Base-by-base conservation (phyloP, 257 asterid genomes). In the Solanum paucissectum region DNA sequence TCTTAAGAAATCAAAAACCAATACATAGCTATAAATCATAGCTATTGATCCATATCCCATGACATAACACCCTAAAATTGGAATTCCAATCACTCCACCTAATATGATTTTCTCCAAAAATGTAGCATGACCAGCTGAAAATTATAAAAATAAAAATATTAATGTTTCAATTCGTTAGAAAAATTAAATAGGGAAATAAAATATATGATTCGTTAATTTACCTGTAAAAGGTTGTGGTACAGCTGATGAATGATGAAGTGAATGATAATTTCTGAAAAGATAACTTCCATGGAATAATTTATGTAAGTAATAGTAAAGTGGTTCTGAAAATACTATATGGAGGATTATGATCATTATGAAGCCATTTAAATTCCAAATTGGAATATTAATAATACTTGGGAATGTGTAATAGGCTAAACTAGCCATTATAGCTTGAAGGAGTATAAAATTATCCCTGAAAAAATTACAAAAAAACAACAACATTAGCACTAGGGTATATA, bases 161-260 rank as follows among this genome's bases (percentile, higher is more conserved):
- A 12, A 4, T 64, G 27, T 32, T 52, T 52, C 62, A 52, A 52
- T 52, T 52, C 9, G 60, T 52, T 52, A 52, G 3, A 52, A 52
- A 52, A 52, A 52, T 52, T 52, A 52, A 52, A 52, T 52, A 52
- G 23, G n/a, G 9, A 52, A 18, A 52, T 52, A 52, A 52, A 52
- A 52, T 18, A 52, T 52, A 52, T 2, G 0, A 52, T 18, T 52
- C n/a, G 10, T 18, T 52, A 52, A 32, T 16, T 88, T 86, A 95
- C 99, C 98, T 86, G 99, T 96, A 46, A 86, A 93, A 69, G 98
- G 92, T 69, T 96, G 98, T 36, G 95, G 98, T 38, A 95, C 95
- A 9, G 91, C 87, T 4, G 99, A 96, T 6, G 98, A 94, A 89
- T 96, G 99, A 87, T 95, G 98, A 55, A 95, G 93, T 5, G 93